Conservation (phyloP, 1,284 basidiomycete genomes). For the Leucoagaricus sp. region DNA sequence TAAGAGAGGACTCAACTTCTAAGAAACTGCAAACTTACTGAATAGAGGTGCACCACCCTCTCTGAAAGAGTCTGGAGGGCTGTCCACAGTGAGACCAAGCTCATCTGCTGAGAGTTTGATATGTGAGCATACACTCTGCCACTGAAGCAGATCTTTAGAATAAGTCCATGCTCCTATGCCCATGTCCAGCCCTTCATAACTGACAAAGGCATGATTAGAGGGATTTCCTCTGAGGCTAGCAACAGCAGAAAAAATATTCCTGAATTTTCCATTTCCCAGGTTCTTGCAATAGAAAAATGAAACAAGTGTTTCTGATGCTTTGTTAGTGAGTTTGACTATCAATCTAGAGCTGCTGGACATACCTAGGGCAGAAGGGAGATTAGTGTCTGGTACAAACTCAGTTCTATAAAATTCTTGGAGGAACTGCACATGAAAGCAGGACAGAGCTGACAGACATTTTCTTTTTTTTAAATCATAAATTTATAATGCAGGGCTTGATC, state of each 20-base stretch:
- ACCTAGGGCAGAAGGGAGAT: not conserved
- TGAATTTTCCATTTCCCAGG: not conserved
- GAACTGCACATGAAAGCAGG: not conserved
- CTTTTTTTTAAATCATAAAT: no score
- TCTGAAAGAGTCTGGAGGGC: not conserved
- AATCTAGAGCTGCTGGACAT: not conserved
- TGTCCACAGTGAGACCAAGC: not conserved
- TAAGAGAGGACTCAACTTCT: not conserved
- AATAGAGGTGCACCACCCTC: not conserved
- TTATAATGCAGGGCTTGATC: no score
- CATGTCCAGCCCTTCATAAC: not conserved
- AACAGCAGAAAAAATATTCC: not conserved
- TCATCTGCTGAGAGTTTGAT: not conserved
- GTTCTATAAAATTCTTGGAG: not conserved
- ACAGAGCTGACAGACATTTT: not conserved
- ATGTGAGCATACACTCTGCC: not conserved
- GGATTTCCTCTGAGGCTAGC: not conserved
- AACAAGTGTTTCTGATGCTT: not conserved
- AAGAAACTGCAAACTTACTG: not conserved
- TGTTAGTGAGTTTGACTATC: no score
- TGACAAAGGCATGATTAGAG: not conserved
- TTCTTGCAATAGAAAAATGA: not conserved
- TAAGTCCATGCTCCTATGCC: not conserved
- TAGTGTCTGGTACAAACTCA: not conserved
- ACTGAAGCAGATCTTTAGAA: not conserved